A percentile compares a stretch with the other conserved stretches of the same genome.
phyloP scores from a whole-genome alignment of 441 rosid species.

The Populus trichocarpa region DNA sequence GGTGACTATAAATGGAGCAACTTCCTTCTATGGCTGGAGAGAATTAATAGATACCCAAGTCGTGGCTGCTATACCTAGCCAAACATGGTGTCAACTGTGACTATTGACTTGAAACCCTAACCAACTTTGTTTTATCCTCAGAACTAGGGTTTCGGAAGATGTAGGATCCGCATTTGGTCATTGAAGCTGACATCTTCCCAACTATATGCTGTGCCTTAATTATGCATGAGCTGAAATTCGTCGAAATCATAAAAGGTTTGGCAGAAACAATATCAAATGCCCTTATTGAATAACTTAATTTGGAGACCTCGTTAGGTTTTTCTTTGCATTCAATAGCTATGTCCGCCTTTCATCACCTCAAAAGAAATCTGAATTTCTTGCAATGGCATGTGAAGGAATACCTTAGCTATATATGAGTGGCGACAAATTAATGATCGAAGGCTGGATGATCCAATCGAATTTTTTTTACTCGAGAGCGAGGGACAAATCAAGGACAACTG shows the following conservation, averaged over 20 bases:
- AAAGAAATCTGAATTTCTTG: not conserved
- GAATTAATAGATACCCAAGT: conserved; percentile 1
- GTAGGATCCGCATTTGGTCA: conserved; percentile 9
- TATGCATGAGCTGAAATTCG: conserved; percentile 16
- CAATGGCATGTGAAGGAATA: conserved; percentile 13
- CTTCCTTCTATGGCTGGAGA: conserved; percentile 14
- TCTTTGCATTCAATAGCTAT: no score
- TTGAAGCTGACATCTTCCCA: conserved; percentile 18
- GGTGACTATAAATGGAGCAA: not conserved
- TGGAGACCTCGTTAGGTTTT: not conserved
- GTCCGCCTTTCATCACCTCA: not conserved
- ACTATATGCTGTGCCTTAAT: not conserved
- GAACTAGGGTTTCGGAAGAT: conserved; percentile 17
- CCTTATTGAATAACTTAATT: not conserved
- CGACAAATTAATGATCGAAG: not conserved
- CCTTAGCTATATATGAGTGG: not conserved
- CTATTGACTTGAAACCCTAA: conserved; percentile 27
- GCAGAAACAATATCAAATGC: not conserved
- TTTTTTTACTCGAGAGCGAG: conserved; percentile 3
- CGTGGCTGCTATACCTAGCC: conserved; percentile 19
- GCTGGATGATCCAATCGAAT: conserved; percentile 13
- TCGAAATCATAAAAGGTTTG: conserved; percentile 18
- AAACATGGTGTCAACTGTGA: conserved; percentile 13
- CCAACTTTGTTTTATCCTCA: conserved; percentile 23
- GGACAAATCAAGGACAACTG: conserved; percentile 24